Evolutionary conservation across 2,329 filamentous ascomycete genomes (phyloP), one percentile per base, ranked within the genome.

Genomic region (Fusarium poae): DNA sequence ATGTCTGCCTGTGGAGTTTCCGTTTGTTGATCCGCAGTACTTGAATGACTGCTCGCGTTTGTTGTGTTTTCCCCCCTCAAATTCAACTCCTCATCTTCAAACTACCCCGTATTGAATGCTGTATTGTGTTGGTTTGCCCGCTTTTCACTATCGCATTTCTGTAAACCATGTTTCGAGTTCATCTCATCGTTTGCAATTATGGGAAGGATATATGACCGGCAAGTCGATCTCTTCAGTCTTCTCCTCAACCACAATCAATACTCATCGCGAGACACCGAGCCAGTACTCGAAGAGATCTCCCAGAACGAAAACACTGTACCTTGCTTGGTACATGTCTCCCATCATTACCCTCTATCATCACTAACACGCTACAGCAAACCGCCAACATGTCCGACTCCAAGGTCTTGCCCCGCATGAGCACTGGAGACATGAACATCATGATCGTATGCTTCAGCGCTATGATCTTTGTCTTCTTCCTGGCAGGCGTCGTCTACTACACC

Each of bases 331-430:
- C 10, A 18, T 4, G 8, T 13, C 21, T 15, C 10, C 15, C 30
- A 32, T 35, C 20, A 21, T 11, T 13, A 30, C 32, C 9, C 20
- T 25, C 21, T 29, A 48, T 30, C 20, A 42, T 30, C 32, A 43
- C 60, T 65, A 59, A 65, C 60, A 34, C 10, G 6, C 5, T 16
- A 2, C 20, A 65, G 37, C 54, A 49, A 20, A n/a, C 40, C 15
- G 7, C 35, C 27, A 29, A 15, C 21, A 57, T 65, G 62, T 4
- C 25, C 7, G 21, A 27, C 18, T 57, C 51, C 10, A 18, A 37
- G 20, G 21, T 57, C 46, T 35, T n/a, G n/a, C 45, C 34, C 1
- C 62, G 57, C 12, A 51, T 52, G 44, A 57, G 27, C 40, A 29
- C 18, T n/a, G n/a, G 27, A 10, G 45, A 37, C 37, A 48, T 35